phyloP scores from a whole-genome alignment of 192 early-diverging fungal species.

The Neocallimastix lanati region DNA sequence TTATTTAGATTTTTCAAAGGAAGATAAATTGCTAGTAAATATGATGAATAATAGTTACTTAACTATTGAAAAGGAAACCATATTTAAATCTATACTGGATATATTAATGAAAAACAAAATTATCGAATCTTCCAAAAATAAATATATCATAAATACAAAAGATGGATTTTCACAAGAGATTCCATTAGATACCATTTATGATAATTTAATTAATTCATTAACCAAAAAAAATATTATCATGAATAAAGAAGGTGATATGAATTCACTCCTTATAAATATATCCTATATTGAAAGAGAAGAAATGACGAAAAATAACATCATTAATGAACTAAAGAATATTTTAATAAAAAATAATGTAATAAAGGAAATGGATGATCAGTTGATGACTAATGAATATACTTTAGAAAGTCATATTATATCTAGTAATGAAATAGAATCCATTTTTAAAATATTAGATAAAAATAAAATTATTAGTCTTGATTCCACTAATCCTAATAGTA shows the following conservation, averaged over 20 bases:
- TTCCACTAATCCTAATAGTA: background rate
- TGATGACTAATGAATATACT: background rate
- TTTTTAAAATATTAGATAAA: background rate
- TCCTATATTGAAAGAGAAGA: background rate
- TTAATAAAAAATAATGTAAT: background rate
- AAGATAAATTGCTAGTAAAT: too few relatives aligned
- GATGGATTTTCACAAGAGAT: too few relatives aligned
- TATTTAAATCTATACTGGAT: too few relatives aligned
- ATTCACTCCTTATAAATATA: background rate
- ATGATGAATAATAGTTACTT: too few relatives aligned
- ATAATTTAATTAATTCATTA: too few relatives aligned
- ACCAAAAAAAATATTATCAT: background rate
- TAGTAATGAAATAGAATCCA: background rate
- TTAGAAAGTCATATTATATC: background rate
- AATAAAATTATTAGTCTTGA: background rate
- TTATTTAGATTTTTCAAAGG: too few relatives aligned
- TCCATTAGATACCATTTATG: too few relatives aligned
- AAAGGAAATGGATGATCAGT: background rate
- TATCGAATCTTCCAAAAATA: too few relatives aligned
- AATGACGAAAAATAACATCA: background rate
- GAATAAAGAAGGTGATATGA: background rate
- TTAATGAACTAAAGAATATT: background rate
- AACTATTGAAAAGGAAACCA: too few relatives aligned
- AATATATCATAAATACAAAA: too few relatives aligned
- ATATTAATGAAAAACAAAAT: too few relatives aligned